Conservation (phyloP, 129 eudicot genomes). For the Flaveria bidentis region DNA sequence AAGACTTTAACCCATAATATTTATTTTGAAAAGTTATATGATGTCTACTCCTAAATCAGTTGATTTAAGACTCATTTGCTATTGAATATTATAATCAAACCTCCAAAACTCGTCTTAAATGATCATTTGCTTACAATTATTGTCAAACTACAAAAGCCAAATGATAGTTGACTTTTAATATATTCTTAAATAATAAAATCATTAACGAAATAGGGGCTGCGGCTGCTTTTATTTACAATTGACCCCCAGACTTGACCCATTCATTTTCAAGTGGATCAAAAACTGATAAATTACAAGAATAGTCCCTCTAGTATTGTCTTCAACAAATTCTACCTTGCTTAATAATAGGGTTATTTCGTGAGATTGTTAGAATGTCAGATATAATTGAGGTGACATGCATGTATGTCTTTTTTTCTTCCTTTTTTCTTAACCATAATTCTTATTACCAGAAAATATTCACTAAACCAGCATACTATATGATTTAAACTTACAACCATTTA, state of each 20-base stretch:
- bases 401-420: no score
- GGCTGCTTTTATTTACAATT: neutral
- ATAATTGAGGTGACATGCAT: no score
- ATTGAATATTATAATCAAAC: neutral
- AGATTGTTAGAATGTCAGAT: no score
- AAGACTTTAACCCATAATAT: no score
- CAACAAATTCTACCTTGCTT: neutral
- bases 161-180: conserved; percentile 8
- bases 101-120: neutral
- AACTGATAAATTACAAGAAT: neutral
- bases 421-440: no score
- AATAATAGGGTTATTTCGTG: no score
- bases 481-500: no score
- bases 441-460: no score
- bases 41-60: no score
- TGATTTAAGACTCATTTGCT: no score
- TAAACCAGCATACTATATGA: no score
- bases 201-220: neutral
- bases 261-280: neutral
- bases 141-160: conserved; percentile 3
- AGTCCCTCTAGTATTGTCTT: neutral
- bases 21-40: no score
- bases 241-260: neutral
- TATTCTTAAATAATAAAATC: neutral
- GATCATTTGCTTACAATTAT: neutral